Evolutionary conservation across 139 green algal species (phyloP), one percentile per base, ranked within the genome.

Genomic region (Chlamydomonas sphaeroides): DNA sequence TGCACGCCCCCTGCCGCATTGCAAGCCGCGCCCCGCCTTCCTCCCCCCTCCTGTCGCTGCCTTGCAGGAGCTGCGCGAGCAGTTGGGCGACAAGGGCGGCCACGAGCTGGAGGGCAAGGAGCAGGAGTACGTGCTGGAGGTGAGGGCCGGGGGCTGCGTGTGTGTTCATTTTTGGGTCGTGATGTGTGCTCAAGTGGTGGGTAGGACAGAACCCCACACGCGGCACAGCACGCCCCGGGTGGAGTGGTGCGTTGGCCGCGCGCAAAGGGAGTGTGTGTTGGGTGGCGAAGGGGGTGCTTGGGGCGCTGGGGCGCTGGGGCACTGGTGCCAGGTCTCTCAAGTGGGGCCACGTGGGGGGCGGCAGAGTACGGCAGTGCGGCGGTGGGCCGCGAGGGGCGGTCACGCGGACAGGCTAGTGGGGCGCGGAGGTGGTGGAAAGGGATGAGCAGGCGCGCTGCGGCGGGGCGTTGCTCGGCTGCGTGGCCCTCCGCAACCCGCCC

Each of bases 91-190:
- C 18, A 30, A 66, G 10, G 6, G 48, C 21, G 74, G 74, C 23
- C 39, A 49, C 3, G 74, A 81, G 74, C 41, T 81, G 41, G 38
- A 62, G 59, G 74, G 41, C 10, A 21, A 70, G 42, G 74, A 81
- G 57, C 41, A 72, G 7, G 61, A 81, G 42, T 81, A 81, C 42
- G 74, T 72, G 11, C 42, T 81, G 15, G 15, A 79, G 51, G 51
- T 61, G 15, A 6, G 15, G 14, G 51, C 17, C 3, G 51, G 14
- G 14, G 17, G 4, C 14, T 4, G 51, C 17, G 14, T 6, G 14
- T 4, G 51, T 25, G 18, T 30, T 61, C 18, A 26, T 30, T 30
- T 61, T 4, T 28, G 6, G 51, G 17, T 61, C 17, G 51, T 10
- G 51, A 17, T 10, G 20, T 30, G 15, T 6, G 51, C 14, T 10